Evolutionary conservation across 495 filamentous ascomycete genomes (phyloP).

Genomic region (Penicillium angulare): DNA sequence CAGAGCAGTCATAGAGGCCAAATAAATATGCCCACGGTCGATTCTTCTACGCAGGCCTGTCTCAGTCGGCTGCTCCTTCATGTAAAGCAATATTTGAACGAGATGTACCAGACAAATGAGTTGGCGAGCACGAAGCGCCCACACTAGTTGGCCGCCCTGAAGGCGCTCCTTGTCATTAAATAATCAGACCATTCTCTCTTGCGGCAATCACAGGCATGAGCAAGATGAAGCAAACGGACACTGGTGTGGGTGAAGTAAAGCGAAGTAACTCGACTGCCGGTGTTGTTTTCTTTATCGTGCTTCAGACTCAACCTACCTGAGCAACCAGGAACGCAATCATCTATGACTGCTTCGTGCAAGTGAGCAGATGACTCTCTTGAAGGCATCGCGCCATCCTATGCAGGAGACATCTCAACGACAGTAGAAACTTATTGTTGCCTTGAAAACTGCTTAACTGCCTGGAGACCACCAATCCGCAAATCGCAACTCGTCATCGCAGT

Average conservation of each 20-base stretch:
- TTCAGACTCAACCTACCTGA: conserved; percentile 16
- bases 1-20: not conserved
- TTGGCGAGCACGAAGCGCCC: not conserved
- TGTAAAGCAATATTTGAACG: not conserved
- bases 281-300: conserved; percentile 34
- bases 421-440: conserved; percentile 41
- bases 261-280: conserved; percentile 33
- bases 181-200: conserved; percentile 1
- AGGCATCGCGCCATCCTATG: conserved; percentile 32
- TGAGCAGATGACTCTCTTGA: conserved; percentile 41
- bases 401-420: conserved; percentile 37
- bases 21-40: not conserved
- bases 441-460: conserved; percentile 34
- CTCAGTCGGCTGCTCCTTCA: not conserved
- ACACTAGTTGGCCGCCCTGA: not conserved
- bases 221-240: conserved; percentile 26
- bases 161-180: not conserved
- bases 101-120: not conserved
- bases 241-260: conserved; percentile 36
- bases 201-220: not conserved
- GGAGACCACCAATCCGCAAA: conserved; percentile 17
- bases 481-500: conserved; percentile 27
- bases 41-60: not conserved
- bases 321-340: conserved; percentile 6
- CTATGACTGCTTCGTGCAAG: conserved; percentile 24